Percentiles rank a stretch among this genome's conserved stretches.
These are phyloP conservation scores for Zanthoxylum bungeanum DNA, from an alignment of 345 rosid species.

Conservation along the genomic window DNA sequence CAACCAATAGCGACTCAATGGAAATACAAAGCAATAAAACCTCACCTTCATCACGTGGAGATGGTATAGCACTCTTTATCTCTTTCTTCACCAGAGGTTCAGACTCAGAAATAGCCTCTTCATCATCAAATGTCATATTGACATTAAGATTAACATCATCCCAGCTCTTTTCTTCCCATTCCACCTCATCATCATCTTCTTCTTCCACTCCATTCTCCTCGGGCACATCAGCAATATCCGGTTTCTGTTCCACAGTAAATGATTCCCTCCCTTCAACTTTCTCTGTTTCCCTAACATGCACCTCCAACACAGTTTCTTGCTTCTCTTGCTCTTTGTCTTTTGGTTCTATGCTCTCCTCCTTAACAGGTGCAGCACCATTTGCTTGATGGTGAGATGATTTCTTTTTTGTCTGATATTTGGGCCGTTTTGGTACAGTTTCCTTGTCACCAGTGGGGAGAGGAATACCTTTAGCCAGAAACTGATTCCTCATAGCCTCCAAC, in stretches of 20 bases:
- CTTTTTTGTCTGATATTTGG: slow-evolving; percentile 76
- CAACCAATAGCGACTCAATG: background rate
- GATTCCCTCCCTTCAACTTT: slow-evolving; percentile 45
- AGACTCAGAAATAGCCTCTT: slow-evolving; percentile 67
- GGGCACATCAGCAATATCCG: slow-evolving; percentile 39
- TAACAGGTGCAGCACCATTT: slow-evolving; percentile 49
- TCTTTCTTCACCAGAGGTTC: slow-evolving; percentile 56
- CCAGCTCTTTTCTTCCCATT: slow-evolving; percentile 98
- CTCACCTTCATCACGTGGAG: slow-evolving; percentile 42
- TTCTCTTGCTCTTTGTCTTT: slow-evolving; percentile 41
- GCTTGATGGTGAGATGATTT: slow-evolving; percentile 58
- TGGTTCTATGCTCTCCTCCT: slow-evolving; percentile 43
- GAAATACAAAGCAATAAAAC: background rate
- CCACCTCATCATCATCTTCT: slow-evolving; percentile 76
- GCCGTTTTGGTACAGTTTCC: slow-evolving; percentile 63
- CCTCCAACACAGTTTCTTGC: slow-evolving; percentile 32
- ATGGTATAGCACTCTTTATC: slow-evolving; percentile 31
- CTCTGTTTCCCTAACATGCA: slow-evolving; percentile 41
- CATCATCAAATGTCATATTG: slow-evolving; percentile 88
- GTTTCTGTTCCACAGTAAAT: slow-evolving; percentile 37
- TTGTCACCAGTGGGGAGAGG: slow-evolving; percentile 44
- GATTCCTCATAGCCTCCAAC: slow-evolving; percentile 81
- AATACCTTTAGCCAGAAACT: slow-evolving; percentile 56
- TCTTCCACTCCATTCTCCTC: slow-evolving; percentile 63
- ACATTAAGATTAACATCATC: slow-evolving; percentile 76